Percentiles rank a stretch among this genome's conserved stretches.
Conservation (phyloP, 2,329 filamentous ascomycete genomes). For the Remersonia thermophila region DNA sequence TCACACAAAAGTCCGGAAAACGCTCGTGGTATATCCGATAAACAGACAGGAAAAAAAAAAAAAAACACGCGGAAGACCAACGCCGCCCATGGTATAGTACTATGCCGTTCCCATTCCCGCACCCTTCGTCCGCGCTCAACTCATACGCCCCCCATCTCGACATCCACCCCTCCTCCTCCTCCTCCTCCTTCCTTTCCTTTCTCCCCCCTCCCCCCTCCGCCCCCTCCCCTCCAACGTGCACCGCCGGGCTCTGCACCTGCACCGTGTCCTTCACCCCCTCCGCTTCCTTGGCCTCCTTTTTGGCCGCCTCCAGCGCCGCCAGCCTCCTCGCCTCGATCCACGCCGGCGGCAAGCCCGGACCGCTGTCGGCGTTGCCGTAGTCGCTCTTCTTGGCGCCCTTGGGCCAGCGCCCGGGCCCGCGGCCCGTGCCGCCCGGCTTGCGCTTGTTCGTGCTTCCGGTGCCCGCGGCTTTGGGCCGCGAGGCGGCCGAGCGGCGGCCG, state of each 20-base stretch:
- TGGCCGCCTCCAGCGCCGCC: constrained; percentile 8
- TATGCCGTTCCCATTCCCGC: background rate
- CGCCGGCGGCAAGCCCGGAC: constrained; percentile 48
- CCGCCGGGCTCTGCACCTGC: constrained; percentile 24
- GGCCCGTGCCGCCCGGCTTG: constrained; percentile 49
- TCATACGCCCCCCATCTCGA: constrained; percentile 15
- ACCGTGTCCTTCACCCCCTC: constrained; percentile 25
- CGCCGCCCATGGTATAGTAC: constrained; percentile 5
- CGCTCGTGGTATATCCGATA: too few species aligned
- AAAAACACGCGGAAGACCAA: background rate
- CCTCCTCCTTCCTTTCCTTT: background rate
- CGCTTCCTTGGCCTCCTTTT: constrained; percentile 17
- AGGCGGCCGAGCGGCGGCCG: constrained; percentile 22
- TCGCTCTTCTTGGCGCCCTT: constrained; percentile 58
- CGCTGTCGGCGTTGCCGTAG: constrained; percentile 54
- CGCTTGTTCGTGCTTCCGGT: constrained; percentile 31
- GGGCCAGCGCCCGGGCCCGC: constrained; percentile 53
- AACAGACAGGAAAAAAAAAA: too few species aligned
- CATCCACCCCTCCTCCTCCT: constrained; percentile 11
- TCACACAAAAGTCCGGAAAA: too few species aligned
- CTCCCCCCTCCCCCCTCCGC: too few species aligned
- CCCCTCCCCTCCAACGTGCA: constrained; percentile 12
- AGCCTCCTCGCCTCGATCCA: constrained; percentile 31
- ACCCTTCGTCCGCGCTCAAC: too few species aligned
- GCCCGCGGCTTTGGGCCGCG: constrained; percentile 29